phyloP scores from a whole-genome alignment of 768 basidiomycete species.

The Suillus clintonianus region DNA sequence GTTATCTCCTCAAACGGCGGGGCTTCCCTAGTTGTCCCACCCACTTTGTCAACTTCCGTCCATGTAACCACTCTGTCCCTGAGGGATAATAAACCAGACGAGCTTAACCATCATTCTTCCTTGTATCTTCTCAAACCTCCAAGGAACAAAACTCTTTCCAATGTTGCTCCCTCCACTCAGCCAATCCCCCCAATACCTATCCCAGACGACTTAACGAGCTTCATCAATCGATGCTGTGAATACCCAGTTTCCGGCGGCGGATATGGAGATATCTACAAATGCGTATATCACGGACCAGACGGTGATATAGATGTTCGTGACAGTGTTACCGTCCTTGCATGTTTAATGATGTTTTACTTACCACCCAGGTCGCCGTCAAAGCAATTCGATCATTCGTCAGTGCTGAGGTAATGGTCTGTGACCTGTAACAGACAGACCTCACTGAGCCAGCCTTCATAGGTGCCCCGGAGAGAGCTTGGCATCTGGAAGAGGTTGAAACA shows the following conservation, averaged over 20 bases:
- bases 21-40: slow-evolving; percentile 48
- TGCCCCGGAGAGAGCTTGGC: slow-evolving; percentile 18
- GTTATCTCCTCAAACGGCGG: slow-evolving; percentile 45
- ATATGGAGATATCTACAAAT: neutral
- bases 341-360: neutral
- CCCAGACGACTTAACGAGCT: neutral
- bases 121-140: too few species aligned
- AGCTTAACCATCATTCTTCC: too few species aligned
- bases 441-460: slow-evolving; percentile 3
- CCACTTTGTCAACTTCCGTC: slow-evolving; percentile 70
- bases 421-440: neutral
- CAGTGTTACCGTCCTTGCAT: neutral
- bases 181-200: slow-evolving; percentile 9
- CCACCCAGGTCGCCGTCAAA: slow-evolving; percentile 1
- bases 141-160: neutral
- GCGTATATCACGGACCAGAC: neutral
- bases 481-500: slow-evolving; percentile 23
- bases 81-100: slow-evolving; percentile 29
- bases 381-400: neutral
- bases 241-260: neutral
- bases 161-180: slow-evolving; percentile 17
- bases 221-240: neutral
- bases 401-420: neutral
- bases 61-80: slow-evolving; percentile 60
- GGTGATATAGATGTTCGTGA: neutral